Evolutionary conservation across 2,329 filamentous ascomycete genomes (phyloP), one percentile per base, ranked within the genome.

Genomic region (Colletotrichum sp.): DNA sequence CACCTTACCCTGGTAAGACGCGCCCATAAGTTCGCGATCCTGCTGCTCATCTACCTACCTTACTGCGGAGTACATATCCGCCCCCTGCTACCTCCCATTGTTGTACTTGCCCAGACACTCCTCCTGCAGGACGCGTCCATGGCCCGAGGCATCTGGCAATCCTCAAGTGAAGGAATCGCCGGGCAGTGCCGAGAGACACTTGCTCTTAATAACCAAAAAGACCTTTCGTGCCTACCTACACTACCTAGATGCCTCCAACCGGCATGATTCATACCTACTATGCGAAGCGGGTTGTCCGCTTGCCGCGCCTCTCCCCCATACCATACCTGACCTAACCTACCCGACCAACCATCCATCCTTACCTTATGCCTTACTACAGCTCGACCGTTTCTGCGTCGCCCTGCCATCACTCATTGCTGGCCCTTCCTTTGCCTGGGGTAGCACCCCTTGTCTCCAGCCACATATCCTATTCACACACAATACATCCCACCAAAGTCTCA

Each of bases 1-100:
- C 49, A 75, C 44, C 68, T 64, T 62, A 67, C 70, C 71, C 74
- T 62, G 74, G 74, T 76, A 76, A 76, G 74, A 76, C 44, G 74
- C 70, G 59, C 24, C 21, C 59, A 60, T 26, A 59, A 60, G 70
- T 60, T 64, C 36, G 34, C 70, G 32, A 26, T 64, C 32, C 28
- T 36, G 62, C 59, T 73, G 62, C 59, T 73, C 44, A 28, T 65
- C 36, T 26, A 28, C 59, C 55, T 49, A 39, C 44, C 44, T 52
- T 21, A 49, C 18, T 49, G 39, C 39, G 39, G 39, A 49, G 39
- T 49, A 49, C 39, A 49, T 49, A 49, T 49, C 39, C 44, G n/a
- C 44, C 32, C 65, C 64, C 9, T 39, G 70, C 32, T 49, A 10
- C 28, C 39, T 34, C 62, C n/a, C 34, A 52, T 26, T 44, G 7